A percentile compares a stretch with the other conserved stretches of the same genome.
phyloP scores from a whole-genome alignment of 192 early-diverging fungal species.

The Glomus cerebriforme region DNA sequence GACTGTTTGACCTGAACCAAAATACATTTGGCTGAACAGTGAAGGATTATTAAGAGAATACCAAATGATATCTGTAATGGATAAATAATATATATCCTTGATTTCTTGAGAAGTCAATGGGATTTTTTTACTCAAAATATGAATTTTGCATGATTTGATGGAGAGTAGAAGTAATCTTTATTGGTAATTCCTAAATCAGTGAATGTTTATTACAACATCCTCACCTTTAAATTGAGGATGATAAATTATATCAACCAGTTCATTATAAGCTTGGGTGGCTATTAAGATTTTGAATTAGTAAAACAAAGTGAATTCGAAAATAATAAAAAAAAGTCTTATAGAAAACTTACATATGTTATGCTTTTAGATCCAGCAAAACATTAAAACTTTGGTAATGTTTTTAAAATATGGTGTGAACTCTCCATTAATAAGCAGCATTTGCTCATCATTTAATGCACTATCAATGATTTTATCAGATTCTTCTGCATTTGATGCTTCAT shows the following conservation, averaged over 20 bases:
- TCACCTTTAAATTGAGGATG: background rate
- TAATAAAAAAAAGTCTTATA: background rate
- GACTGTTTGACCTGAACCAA: background rate
- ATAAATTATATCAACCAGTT: background rate
- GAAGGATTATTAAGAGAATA: conserved; percentile 1
- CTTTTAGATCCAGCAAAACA: background rate
- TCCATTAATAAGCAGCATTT: background rate
- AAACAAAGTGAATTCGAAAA: background rate
- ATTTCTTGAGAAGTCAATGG: background rate
- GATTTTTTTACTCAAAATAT: background rate
- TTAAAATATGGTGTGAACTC: background rate
- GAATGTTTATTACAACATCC: background rate
- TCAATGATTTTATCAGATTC: conserved; percentile 4
- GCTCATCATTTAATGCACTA: background rate
- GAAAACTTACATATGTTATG: conserved; percentile 16
- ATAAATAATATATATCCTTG: background rate
- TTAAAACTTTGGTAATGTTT: background rate
- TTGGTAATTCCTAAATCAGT: background rate
- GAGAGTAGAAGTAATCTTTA: background rate
- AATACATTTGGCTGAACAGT: background rate
- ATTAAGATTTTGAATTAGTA: background rate
- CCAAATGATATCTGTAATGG: background rate
- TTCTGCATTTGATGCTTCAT: background rate
- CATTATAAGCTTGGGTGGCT: conserved; percentile 2
- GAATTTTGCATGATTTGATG: background rate